Conservation (phyloP, 805 yeast genomes). For the Wickerhamiella azyma region DNA sequence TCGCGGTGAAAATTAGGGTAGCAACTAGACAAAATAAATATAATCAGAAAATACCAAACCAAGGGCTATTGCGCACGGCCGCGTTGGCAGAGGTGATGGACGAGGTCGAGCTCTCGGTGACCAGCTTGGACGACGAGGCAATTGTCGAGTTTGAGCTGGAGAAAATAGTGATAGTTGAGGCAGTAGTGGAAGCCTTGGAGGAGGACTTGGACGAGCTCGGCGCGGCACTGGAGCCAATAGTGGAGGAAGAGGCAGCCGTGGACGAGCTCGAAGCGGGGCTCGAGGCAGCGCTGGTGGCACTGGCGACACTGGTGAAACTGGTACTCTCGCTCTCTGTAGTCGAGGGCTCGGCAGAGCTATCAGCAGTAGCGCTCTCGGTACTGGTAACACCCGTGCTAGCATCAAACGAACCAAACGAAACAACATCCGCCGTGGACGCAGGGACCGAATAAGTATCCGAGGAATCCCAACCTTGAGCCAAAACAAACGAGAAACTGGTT, state of each 20-base stretch:
- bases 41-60: background rate
- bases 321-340: no score
- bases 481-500: background rate
- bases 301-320: no score
- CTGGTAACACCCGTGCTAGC: background rate
- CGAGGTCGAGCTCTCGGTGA: background rate
- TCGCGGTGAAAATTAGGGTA: background rate
- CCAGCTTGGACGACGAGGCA: background rate
- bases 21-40: background rate
- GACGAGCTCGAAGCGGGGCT: background rate
- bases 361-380: background rate
- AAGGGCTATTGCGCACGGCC: background rate
- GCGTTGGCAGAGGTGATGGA: background rate
- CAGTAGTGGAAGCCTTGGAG: background rate
- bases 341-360: background rate
- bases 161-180: no score
- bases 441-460: background rate
- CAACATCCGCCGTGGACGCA: background rate
- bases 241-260: no score
- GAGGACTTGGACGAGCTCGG: background rate
- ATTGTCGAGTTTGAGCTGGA: background rate
- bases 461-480: background rate
- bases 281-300: background rate
- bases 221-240: no score
- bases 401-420: background rate